Evolutionary conservation across 2,329 filamentous ascomycete species (phyloP).

Genomic region (Claviceps sp.): DNA sequence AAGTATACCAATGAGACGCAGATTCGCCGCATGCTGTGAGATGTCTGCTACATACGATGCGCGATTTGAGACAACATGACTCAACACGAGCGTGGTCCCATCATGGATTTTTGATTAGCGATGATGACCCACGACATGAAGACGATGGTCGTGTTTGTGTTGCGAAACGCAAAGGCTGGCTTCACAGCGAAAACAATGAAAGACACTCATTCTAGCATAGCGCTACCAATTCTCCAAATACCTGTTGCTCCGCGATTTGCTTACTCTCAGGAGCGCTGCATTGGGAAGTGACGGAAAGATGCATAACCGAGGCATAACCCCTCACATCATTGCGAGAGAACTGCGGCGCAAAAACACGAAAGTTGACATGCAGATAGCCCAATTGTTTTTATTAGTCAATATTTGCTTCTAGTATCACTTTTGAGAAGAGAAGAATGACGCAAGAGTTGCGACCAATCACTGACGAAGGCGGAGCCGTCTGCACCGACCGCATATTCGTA

Average conservation of each 20-base stretch:
- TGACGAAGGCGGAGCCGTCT: no score
- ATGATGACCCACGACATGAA: not conserved
- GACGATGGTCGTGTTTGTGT: not conserved
- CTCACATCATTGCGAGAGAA: not conserved
- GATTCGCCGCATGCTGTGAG: slow-evolving; percentile 65
- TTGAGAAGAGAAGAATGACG: not conserved
- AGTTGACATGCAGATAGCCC: not conserved
- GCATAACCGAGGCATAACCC: not conserved
- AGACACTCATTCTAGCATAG: not conserved
- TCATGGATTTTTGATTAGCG: not conserved
- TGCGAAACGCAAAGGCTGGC: not conserved
- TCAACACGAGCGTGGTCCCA: not conserved
- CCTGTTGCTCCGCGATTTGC: not conserved
- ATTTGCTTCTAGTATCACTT: not conserved
- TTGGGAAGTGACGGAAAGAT: not conserved
- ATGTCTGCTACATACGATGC: not conserved
- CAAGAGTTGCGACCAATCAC: no score
- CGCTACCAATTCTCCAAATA: not conserved
- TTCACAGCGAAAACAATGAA: not conserved
- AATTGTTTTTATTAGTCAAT: not conserved
- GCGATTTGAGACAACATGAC: not conserved
- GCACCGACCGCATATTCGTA: no score
- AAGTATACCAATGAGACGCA: slow-evolving; percentile 75
- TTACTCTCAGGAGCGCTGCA: not conserved
- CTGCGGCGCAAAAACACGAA: not conserved